Conservation (phyloP, 805 yeast species). For the Wickerhamiella sergipiensis region DNA sequence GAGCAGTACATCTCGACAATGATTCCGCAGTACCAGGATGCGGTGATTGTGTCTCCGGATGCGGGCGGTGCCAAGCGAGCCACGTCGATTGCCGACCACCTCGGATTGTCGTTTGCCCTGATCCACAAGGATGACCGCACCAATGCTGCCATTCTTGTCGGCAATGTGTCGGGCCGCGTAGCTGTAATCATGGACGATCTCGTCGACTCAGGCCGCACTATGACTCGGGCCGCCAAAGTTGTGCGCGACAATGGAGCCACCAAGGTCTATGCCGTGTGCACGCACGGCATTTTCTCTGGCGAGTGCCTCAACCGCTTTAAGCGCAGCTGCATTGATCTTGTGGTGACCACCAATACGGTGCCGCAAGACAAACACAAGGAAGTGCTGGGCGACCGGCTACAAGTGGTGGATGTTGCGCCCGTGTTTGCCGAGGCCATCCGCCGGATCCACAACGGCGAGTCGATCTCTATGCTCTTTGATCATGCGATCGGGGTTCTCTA, state of each 20-base stretch:
- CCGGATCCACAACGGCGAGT: conserved; percentile 93
- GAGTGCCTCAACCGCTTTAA: conserved; percentile 68
- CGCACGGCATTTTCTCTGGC: conserved; percentile 89
- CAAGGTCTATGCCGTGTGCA: conserved; percentile 71
- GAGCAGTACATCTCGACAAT: conserved; percentile 69
- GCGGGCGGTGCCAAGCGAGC: conserved; percentile 99
- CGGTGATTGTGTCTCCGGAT: conserved; percentile 93
- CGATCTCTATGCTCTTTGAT: conserved; percentile 85
- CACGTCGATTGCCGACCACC: conserved; percentile 79
- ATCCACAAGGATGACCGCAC: conserved; percentile 67
- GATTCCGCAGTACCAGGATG: conserved; percentile 68
- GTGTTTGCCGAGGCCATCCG: conserved; percentile 91
- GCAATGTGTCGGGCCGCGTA: conserved; percentile 74
- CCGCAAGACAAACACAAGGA: conserved; percentile 60
- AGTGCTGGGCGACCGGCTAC: conserved; percentile 45
- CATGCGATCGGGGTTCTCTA: conserved; percentile 30
- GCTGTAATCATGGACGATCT: conserved; percentile 91
- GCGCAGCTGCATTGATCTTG: conserved; percentile 59
- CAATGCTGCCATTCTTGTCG: conserved; percentile 85
- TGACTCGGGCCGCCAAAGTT: conserved; percentile 81
- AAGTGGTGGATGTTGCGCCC: conserved; percentile 75
- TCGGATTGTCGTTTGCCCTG: conserved; percentile 81
- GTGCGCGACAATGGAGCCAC: conserved; percentile 88
- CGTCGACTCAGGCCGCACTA: conserved; percentile 85
- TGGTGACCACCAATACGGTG: conserved; percentile 81